Conservation (phyloP, 1,284 basidiomycete genomes). For the Cryptococcus sp. region DNA sequence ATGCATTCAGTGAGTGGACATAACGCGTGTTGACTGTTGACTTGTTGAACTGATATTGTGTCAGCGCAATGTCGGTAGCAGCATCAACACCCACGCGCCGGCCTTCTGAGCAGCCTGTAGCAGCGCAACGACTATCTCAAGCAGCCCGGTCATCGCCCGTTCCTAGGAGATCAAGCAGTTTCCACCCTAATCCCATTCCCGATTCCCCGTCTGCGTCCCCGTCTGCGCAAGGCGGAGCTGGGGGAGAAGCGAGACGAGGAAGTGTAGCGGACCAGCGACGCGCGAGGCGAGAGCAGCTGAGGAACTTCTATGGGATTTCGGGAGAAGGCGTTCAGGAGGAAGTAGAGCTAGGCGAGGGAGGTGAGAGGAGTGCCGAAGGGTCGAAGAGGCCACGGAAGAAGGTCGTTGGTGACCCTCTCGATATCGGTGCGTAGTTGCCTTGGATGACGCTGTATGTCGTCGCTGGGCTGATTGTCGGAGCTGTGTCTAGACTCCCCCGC, state of each 20-base stretch:
- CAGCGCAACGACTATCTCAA: not conserved
- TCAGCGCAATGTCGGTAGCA: too few relatives aligned
- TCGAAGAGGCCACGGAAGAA: not conserved
- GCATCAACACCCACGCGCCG: slow-evolving; percentile 2
- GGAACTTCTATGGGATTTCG: slow-evolving; percentile 48
- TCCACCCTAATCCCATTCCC: too few relatives aligned
- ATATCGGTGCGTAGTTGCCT: slow-evolving; percentile 36
- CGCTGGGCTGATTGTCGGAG: not conserved
- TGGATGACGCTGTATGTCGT: not conserved
- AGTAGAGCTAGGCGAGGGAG: not conserved
- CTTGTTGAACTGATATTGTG: too few relatives aligned
- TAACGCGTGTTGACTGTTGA: too few relatives aligned
- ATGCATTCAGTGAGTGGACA: too few relatives aligned
- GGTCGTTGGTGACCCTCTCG: slow-evolving; percentile 25
- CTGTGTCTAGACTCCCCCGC: slow-evolving; percentile 28
- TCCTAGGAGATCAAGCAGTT: too few relatives aligned
- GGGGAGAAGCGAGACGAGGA: not conserved
- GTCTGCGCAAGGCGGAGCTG: too few relatives aligned
- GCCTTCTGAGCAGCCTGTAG: not conserved
- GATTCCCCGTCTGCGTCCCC: too few relatives aligned
- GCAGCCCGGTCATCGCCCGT: not conserved
- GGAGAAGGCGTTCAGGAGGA: slow-evolving; percentile 3
- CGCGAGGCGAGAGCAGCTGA: slow-evolving; percentile 43
- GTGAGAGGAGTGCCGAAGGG: not conserved
- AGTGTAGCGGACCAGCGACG: slow-evolving; percentile 28